Conservation (phyloP, 1,139 yeast species). For the Entelexis paramagnoliae region DNA sequence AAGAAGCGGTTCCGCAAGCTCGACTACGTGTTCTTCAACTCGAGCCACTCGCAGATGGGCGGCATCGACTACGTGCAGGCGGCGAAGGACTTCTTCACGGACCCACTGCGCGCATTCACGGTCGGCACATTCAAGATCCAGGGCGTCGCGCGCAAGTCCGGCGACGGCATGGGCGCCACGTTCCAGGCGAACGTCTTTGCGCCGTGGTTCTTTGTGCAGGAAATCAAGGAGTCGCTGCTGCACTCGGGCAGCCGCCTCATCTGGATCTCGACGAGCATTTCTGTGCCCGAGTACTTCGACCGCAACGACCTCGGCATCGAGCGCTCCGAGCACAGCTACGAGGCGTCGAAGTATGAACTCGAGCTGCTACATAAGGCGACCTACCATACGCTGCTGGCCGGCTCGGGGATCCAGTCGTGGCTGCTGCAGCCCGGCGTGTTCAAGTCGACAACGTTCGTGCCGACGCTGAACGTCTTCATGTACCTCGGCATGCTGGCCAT, state of each 20-base stretch:
- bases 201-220: slow-evolving; percentile 68
- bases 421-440: slow-evolving; percentile 92
- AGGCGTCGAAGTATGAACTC: slow-evolving; percentile 80
- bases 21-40: slow-evolving; percentile 73
- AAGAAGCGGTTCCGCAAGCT: slow-evolving; percentile 51
- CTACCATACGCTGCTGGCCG: slow-evolving; percentile 39
- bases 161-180: slow-evolving; percentile 66
- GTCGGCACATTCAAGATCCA: slow-evolving; percentile 67
- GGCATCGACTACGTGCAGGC: slow-evolving; percentile 86
- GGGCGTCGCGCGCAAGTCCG: slow-evolving; percentile 61
- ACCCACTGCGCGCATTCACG: slow-evolving; percentile 74
- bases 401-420: slow-evolving; percentile 55
- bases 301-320: slow-evolving; percentile 65
- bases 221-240: slow-evolving; percentile 31
- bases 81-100: slow-evolving; percentile 46
- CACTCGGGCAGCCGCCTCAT: slow-evolving; percentile 51
- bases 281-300: slow-evolving; percentile 55
- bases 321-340: slow-evolving; percentile 60
- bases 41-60: slow-evolving; percentile 77
- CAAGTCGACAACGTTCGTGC: slow-evolving; percentile 68
- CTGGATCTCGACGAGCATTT: slow-evolving; percentile 80
- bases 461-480: slow-evolving; percentile 64
- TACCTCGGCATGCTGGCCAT: slow-evolving; percentile 75
- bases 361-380: slow-evolving; percentile 74
- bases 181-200: slow-evolving; percentile 95